Base-by-base conservation (phyloP, 202 grass and related monocot species). In the Hordeum pubiflorum region DNA sequence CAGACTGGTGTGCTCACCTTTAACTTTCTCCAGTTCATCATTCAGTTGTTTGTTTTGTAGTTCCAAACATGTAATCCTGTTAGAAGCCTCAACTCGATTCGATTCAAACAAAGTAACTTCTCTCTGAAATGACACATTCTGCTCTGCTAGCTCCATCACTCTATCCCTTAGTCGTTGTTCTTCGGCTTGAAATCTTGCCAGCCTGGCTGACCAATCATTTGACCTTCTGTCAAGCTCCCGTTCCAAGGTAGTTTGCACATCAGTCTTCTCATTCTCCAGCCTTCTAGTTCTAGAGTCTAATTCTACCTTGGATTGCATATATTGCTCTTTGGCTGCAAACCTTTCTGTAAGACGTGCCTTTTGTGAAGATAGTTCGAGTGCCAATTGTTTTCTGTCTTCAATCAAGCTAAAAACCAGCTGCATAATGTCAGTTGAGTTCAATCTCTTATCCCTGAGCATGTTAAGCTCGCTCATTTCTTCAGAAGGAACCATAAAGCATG, bases 111-210 rank as follows among this genome's bases (percentile, higher is more conserved):
- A 83, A 63, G 81, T 88, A 86, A 94, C 40, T 82, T 97, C 92
- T 89, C 92, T 91, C 73, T 94, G 92, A 56, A 94, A 89, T 50
- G 90, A 79, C 43, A 97, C 94, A 84, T 97, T 97, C 29, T 97
- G 90, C 78, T 97, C 94, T 36, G 94, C 94, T 58, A 97, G 81
- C 64, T 97, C 94, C 80, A 88, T 91, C 43, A 97, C 69, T 78
- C 90, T 76, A 48, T 91, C 92, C 43, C 86, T 41, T 38, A 97
- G 80, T 81, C 90, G 81, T 64, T 94, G 80, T 77, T 97, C 94
- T 78, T 97, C 94, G n/a, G 82, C 92, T 38, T 92, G 91, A 60
- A 92, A 91, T 83, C 69, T 94, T 10, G 31, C 76, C 41, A 87
- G 56, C 37, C 92, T 92, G 27, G 75, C 36, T 58, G 91, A 91